A percentile compares a stretch with the other conserved stretches of the same genome.
phyloP scores from a whole-genome alignment of 176 grass and related monocot genomes.

The Metroxylon sagu region DNA sequence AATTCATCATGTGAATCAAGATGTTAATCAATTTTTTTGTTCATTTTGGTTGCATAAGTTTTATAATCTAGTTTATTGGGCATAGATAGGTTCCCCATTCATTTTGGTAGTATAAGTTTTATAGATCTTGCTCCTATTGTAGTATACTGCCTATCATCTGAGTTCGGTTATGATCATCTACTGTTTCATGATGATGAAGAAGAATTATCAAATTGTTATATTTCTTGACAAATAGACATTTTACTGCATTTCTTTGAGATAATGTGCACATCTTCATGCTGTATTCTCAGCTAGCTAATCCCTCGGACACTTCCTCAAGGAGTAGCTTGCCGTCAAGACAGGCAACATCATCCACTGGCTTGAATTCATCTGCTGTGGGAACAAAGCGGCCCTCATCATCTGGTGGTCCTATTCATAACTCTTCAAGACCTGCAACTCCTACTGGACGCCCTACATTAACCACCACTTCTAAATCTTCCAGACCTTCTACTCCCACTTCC shows the following conservation, averaged over 20 bases:
- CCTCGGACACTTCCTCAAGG: conserved; percentile 61
- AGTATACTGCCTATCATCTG: background rate
- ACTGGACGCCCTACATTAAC: conserved; percentile 43
- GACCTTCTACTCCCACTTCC: conserved; percentile 74
- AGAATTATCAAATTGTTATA: background rate
- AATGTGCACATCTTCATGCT: conserved; percentile 13
- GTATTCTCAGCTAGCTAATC: conserved; percentile 57
- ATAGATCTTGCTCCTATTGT: too few species aligned
- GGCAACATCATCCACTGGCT: conserved; percentile 55
- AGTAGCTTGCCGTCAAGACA: conserved; percentile 43
- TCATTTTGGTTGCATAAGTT: too few species aligned
- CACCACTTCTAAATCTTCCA: conserved; percentile 47
- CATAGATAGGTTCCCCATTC: too few species aligned
- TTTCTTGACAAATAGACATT: background rate
- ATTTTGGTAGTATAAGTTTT: too few species aligned
- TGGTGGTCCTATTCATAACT: conserved; percentile 45
- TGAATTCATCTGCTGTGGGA: conserved; percentile 41
- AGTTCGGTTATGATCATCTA: background rate
- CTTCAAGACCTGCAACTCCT: conserved; percentile 79
- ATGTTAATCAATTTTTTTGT: too few species aligned
- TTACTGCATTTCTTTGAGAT: conserved; percentile 7
- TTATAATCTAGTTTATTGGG: too few species aligned
- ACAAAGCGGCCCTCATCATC: conserved; percentile 65
- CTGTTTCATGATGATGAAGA: background rate
- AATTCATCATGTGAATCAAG: too few species aligned